Percentiles rank a stretch among this genome's conserved stretches.
phyloP scores from a whole-genome alignment of 805 yeast species.

The Ogataea minuta region DNA sequence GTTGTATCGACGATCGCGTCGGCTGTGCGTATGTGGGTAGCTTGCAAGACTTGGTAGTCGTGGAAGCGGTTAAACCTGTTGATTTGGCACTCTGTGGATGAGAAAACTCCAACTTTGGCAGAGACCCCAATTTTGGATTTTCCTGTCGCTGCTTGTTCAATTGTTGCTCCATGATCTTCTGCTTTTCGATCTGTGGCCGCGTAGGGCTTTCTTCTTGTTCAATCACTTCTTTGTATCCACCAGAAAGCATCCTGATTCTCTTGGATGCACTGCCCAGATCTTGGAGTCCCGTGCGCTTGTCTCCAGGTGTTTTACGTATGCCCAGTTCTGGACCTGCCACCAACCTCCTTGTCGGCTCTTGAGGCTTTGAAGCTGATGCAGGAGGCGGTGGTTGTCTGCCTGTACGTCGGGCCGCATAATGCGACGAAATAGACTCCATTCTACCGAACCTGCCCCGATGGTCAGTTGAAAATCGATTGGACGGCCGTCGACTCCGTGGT shows the following conservation, averaged over 20 bases:
- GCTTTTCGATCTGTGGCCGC: constrained; percentile 25
- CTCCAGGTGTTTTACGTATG: constrained; percentile 22
- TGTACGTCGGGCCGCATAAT: constrained; percentile 42
- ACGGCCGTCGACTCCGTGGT: constrained; percentile 26
- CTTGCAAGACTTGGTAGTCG: constrained; percentile 3
- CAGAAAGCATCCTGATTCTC: constrained; percentile 25
- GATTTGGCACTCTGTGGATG: background rate
- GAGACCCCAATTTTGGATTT: constrained; percentile 3
- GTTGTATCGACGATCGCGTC: constrained; percentile 17
- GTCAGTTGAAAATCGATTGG: constrained; percentile 43
- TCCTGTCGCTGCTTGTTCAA: constrained; percentile 12
- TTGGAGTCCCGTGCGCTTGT: constrained; percentile 24
- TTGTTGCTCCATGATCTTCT: constrained; percentile 24
- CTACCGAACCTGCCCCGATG: constrained; percentile 45
- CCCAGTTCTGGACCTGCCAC: constrained; percentile 5
- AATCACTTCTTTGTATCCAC: constrained; percentile 27
- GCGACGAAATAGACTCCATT: constrained; percentile 50
- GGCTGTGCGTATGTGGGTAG: constrained; percentile 24
- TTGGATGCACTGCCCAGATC: constrained; percentile 32
- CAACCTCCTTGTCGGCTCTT: constrained; percentile 4
- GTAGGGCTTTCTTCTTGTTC: constrained; percentile 29
- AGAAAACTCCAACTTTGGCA: constrained; percentile 11
- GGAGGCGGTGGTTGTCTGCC: constrained; percentile 6
- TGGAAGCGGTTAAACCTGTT: background rate
- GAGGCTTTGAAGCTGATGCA: too few species aligned